Evolutionary conservation across 108 stramenopile species (phyloP), one percentile per base, ranked within the genome.

Genomic region (Fistulifera solaris): DNA sequence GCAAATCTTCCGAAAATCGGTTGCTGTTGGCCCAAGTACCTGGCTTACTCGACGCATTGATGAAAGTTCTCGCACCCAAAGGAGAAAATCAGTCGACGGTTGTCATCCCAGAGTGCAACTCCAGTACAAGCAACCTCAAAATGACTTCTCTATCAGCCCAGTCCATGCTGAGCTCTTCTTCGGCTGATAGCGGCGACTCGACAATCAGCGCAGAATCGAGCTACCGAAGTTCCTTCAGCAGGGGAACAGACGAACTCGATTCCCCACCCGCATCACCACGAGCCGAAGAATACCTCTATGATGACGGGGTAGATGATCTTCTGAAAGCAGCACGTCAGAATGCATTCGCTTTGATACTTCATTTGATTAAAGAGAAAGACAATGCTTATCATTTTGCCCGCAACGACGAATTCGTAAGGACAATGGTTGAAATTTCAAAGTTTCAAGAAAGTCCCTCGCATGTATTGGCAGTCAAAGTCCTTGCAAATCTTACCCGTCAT

Each of bases 311-410:
- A 2, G 43, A 46, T 22, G 43, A 43, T 8, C 2, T 23, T 4
- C 23, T 58, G 43, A 39, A 26, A 38, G 75, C 66, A 12, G 63
- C 82, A 2, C 76, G 81, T 8, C 54, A 72, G 41, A 81, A 78
- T 47, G 62, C 72, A 11, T 85, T 89, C 70, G 88, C 83, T 22
- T 51, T 72, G 24, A 65, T 83, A 1, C 54, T 64, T 17, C 76
- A 83, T 54, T 56, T 89, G 48, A 71, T 77, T 28, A 89, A 89
- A 66, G 80, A 78, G 54, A 78, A 81, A 50, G 88, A 89, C 42
- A 89, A 83, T 68, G 75, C 80, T 73, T 84, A 65, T 46, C 47
- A 65, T 21, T 48, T 89, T 44, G 77, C 82, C 10, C 46, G 82
- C n/a, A 49, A 73, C 24, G 48, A 51, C 22, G 41, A 15, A 10